Conservation (phyloP, 148 eudicot species). For the Camellia sinensis region DNA sequence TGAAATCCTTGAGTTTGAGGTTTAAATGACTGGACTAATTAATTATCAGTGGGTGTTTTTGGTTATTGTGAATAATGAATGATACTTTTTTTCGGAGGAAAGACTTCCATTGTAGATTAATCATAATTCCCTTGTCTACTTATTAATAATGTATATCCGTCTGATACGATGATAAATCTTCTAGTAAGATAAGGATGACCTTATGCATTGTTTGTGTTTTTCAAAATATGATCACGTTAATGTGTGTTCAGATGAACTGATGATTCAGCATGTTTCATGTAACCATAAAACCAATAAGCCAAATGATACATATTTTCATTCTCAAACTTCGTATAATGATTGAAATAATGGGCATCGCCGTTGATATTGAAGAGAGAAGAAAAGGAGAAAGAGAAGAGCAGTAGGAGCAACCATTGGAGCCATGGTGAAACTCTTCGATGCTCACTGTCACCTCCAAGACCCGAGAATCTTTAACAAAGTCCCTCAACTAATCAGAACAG, state of each 20-base stretch:
- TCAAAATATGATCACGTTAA: neutral
- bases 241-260: neutral
- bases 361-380: neutral
- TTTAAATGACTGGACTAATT: neutral
- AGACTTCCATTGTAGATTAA: neutral
- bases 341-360: neutral
- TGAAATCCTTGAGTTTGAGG: neutral
- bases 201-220: neutral
- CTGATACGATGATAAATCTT: neutral
- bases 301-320: neutral
- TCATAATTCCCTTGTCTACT: neutral
- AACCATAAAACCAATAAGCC: no score
- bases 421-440: constrained; percentile 82
- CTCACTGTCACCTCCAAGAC: constrained; percentile 98
- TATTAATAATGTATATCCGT: neutral
- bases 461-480: constrained; percentile 52
- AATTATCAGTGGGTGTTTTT: neutral
- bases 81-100: neutral
- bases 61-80: neutral
- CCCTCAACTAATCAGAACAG: constrained; percentile 49
- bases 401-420: neutral
- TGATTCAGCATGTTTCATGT: neutral
- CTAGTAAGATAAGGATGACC: neutral
- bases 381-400: neutral
- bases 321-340: neutral